A percentile compares a stretch with the other conserved stretches of the same genome.
Evolutionary conservation across 441 rosid genomes (phyloP).

Genomic region (Aquilaria agallochum): DNA sequence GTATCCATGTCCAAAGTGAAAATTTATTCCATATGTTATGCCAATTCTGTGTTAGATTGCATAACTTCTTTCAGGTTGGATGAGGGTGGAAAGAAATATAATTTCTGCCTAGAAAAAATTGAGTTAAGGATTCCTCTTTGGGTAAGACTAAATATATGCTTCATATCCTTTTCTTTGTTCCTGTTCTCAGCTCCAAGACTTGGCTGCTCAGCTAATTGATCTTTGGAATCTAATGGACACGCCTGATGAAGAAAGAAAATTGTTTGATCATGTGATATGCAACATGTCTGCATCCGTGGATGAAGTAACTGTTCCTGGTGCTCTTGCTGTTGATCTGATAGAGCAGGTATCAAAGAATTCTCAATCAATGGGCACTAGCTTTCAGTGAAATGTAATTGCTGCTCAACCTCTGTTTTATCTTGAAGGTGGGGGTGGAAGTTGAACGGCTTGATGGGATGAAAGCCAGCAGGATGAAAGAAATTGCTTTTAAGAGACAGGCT

Average conservation of each 20-base stretch:
- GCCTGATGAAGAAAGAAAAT: slow-evolving; percentile 60
- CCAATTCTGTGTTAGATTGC: too few species aligned
- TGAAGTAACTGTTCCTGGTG: slow-evolving; percentile 73
- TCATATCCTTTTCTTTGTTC: too few species aligned
- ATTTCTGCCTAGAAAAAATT: too few species aligned
- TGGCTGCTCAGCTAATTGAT: slow-evolving; percentile 71
- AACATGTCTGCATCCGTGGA: slow-evolving; percentile 73
- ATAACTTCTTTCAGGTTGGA: neutral
- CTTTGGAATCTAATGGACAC: slow-evolving; percentile 97
- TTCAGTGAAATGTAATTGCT: neutral
- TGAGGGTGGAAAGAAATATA: neutral
- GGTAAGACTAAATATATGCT: too few species aligned
- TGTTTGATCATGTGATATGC: slow-evolving; percentile 80
- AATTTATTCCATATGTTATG: too few species aligned
- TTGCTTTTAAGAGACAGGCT: slow-evolving; percentile 73
- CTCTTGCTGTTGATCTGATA: slow-evolving; percentile 76
- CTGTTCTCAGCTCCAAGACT: slow-evolving; percentile 68
- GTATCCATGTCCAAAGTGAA: too few species aligned
- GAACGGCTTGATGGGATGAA: slow-evolving; percentile 87
- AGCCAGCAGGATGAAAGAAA: slow-evolving; percentile 91
- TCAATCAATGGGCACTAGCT: neutral
- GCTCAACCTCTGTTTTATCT: slow-evolving; percentile 7
- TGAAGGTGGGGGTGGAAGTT: slow-evolving; percentile 80
- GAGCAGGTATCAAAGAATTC: slow-evolving; percentile 53
- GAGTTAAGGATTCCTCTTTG: too few species aligned